Conservation (phyloP, 1,284 basidiomycete genomes). For the Cerioporus squamosus region DNA sequence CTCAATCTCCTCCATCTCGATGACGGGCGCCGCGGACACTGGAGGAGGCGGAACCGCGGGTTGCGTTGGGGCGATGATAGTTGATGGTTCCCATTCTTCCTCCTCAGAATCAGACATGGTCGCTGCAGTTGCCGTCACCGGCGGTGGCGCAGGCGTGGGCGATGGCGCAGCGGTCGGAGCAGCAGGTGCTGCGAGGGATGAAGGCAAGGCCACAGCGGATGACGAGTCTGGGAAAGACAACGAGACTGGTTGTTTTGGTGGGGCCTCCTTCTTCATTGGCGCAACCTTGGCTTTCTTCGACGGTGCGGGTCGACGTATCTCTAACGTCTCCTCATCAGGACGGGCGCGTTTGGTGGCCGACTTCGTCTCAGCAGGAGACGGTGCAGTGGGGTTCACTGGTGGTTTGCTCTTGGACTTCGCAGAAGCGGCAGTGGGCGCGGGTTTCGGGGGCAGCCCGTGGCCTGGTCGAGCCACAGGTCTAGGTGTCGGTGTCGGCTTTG, state of each 20-base stretch:
- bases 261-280: constrained; percentile 24
- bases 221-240: constrained; percentile 31
- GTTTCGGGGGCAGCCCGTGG: constrained; percentile 14
- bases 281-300: constrained; percentile 20
- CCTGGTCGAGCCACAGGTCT: not conserved
- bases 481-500: not conserved
- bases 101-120: constrained; percentile 54
- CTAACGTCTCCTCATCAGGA: constrained; percentile 43
- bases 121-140: not conserved
- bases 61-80: constrained; percentile 13
- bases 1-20: constrained; percentile 34
- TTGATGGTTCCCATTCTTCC: constrained; percentile 46
- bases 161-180: constrained; percentile 18
- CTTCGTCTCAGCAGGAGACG: constrained; percentile 2
- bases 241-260: constrained; percentile 38
- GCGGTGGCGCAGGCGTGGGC: constrained; percentile 20
- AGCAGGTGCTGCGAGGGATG: constrained; percentile 17
- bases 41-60: constrained; percentile 1
- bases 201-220: constrained; percentile 21
- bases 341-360: constrained; percentile 26
- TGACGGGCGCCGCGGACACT: constrained; percentile 16
- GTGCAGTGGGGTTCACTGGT: not conserved
- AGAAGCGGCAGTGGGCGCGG: constrained; percentile 2
- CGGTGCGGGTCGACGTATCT: constrained; percentile 37
- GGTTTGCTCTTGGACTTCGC: constrained; percentile 10